These are phyloP conservation scores for Trichoderma atrobrunneum DNA, from an alignment of 2,329 filamentous ascomycete species.

Conservation along the genomic window DNA sequence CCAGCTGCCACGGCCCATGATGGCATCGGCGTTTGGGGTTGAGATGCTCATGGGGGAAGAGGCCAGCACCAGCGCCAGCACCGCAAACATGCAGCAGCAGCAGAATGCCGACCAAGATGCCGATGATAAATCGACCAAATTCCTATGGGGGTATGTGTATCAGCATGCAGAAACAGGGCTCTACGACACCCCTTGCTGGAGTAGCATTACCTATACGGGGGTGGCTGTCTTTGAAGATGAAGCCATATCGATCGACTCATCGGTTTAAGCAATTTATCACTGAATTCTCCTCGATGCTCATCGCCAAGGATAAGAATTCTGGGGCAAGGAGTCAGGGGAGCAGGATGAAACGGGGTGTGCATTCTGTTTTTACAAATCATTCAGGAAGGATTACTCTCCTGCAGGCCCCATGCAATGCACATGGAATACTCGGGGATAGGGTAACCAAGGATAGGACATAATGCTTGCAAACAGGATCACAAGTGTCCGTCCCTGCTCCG, in stretches of 20 bases:
- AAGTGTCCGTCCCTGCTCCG: neutral
- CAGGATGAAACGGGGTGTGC: neutral
- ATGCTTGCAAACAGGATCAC: neutral
- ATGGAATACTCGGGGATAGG: neutral
- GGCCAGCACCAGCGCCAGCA: neutral
- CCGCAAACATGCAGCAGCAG: neutral
- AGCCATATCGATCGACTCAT: conserved; percentile 4
- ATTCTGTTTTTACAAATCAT: neutral
- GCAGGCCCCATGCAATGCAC: neutral
- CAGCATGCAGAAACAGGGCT: neutral
- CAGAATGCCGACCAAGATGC: neutral
- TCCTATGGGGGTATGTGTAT: neutral
- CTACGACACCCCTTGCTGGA: neutral
- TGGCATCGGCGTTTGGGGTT: conserved; percentile 25
- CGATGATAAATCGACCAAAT: neutral
- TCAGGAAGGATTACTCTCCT: neutral
- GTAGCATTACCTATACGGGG: neutral
- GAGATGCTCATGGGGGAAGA: conserved; percentile 1
- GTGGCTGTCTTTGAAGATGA: neutral
- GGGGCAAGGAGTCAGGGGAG: neutral
- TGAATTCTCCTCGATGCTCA: neutral
- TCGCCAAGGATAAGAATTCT: neutral
- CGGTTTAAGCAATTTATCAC: neutral
- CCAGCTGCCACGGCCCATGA: conserved; percentile 33
- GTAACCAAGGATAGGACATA: neutral